These are phyloP conservation scores for Senna siamea DNA, from an alignment of 306 rosid species.

Conservation along the genomic window DNA sequence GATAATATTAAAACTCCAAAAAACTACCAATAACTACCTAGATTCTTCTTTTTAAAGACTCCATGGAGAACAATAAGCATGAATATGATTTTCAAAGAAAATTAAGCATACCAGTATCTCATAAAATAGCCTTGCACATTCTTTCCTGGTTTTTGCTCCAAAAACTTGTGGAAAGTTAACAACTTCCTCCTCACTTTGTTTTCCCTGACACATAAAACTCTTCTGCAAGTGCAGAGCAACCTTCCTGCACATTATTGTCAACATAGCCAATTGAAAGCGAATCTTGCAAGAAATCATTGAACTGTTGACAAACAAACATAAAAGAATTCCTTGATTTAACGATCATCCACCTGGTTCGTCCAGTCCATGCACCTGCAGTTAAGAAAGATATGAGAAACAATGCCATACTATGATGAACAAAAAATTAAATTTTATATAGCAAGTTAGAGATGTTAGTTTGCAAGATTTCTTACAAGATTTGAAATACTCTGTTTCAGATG, in stretches of 20 bases:
- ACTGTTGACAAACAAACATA: background rate
- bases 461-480: constrained; percentile 49
- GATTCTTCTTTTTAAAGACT: too few relatives aligned
- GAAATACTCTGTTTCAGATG: constrained; percentile 28
- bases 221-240: constrained; percentile 49
- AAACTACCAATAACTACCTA: background rate
- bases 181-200: constrained; percentile 38
- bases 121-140: constrained; percentile 59
- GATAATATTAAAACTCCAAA: background rate
- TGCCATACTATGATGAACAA: constrained; percentile 2
- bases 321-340: constrained; percentile 5
- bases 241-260: constrained; percentile 43
- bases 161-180: constrained; percentile 44
- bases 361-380: constrained; percentile 56
- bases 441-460: constrained; percentile 17
- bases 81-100: background rate
- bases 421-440: background rate
- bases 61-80: too few relatives aligned
- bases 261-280: constrained; percentile 1
- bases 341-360: constrained; percentile 54
- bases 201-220: constrained; percentile 35
- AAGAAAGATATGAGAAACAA: constrained; percentile 28
- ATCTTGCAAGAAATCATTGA: background rate
- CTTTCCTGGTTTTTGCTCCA: constrained; percentile 50
- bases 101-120: constrained; percentile 62